phyloP scores from a whole-genome alignment of 2,329 filamentous ascomycete species.

The Chrysosporium keratinophilum region DNA sequence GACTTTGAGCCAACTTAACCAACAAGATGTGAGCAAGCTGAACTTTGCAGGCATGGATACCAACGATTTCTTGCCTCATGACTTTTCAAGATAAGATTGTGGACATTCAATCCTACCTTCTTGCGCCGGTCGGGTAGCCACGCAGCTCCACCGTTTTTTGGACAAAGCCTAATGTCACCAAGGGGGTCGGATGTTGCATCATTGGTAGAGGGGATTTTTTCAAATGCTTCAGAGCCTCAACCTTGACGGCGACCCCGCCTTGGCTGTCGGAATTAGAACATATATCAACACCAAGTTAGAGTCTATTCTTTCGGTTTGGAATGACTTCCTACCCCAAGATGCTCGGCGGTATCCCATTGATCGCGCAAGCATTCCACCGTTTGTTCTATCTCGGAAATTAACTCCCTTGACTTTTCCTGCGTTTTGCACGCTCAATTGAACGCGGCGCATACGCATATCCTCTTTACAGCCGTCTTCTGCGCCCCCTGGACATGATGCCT shows the following conservation, averaged over 20 bases:
- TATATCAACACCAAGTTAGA: too few relatives aligned
- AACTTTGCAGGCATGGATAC: neutral
- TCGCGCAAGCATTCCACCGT: too few relatives aligned
- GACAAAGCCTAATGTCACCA: neutral
- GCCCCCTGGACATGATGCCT: neutral
- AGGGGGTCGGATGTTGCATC: neutral
- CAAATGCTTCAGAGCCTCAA: neutral
- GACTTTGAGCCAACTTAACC: neutral
- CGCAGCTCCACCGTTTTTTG: constrained; percentile 4
- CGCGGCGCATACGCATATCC: too few relatives aligned
- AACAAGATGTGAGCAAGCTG: constrained; percentile 2
- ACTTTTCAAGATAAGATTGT: neutral
- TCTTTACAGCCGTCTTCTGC: too few relatives aligned
- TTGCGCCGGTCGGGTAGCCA: constrained; percentile 13
- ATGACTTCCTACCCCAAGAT: too few relatives aligned
- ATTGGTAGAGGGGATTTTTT: neutral
- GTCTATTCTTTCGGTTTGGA: too few relatives aligned
- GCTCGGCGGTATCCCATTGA: too few relatives aligned
- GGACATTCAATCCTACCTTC: neutral
- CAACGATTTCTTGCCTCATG: neutral
- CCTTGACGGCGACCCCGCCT: neutral
- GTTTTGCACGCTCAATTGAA: too few relatives aligned
- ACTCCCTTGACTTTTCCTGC: too few relatives aligned
- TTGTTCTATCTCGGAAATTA: too few relatives aligned
- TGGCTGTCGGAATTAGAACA: neutral